Percentiles rank a stretch among this genome's conserved stretches.
phyloP scores from a whole-genome alignment of 1,284 basidiomycete species.

The Sporisorium sorghi region DNA sequence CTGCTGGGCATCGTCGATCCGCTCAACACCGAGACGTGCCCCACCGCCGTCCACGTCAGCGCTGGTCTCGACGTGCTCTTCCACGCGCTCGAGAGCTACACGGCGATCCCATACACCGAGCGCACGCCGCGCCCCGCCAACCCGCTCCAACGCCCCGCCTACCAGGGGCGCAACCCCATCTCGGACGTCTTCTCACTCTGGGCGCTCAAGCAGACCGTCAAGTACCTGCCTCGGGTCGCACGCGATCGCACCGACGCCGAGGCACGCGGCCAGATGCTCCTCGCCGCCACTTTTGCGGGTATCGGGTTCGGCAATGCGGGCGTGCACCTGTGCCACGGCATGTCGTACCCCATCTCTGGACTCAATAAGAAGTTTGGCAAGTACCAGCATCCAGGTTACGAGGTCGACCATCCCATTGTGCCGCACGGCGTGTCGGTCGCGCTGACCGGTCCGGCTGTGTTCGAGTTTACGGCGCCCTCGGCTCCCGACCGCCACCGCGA shows the following conservation, averaged over 20 bases:
- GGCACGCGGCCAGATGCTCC: slow-evolving; percentile 91
- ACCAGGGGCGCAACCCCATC: slow-evolving; percentile 95
- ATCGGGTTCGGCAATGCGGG: slow-evolving; percentile 96
- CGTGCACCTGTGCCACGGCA: slow-evolving; percentile 72
- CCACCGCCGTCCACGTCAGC: slow-evolving; percentile 82
- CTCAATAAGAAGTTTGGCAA: slow-evolving; percentile 82
- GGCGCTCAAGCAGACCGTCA: slow-evolving; percentile 90
- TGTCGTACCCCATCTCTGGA: slow-evolving; percentile 72
- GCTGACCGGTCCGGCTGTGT: slow-evolving; percentile 50
- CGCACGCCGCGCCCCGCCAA: slow-evolving; percentile 88
- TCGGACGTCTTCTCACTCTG: slow-evolving; percentile 94
- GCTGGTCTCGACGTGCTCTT: slow-evolving; percentile 90
- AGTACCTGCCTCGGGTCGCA: slow-evolving; percentile 87
- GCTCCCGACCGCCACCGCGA: slow-evolving; percentile 91
- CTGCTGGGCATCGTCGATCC: slow-evolving; percentile 87
- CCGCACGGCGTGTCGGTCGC: slow-evolving; percentile 75
- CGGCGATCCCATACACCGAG: slow-evolving; percentile 76
- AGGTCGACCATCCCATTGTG: slow-evolving; percentile 84
- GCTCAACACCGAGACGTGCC: slow-evolving; percentile 82
- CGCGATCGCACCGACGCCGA: slow-evolving; percentile 81
- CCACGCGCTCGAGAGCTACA: slow-evolving; percentile 85
- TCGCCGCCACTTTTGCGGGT: slow-evolving; percentile 74
- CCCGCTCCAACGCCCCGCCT: slow-evolving; percentile 87
- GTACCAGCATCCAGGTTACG: slow-evolving; percentile 75
- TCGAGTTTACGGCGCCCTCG: slow-evolving; percentile 68